Evolutionary conservation across 148 eudicot genomes (phyloP), one percentile per base, ranked within the genome.

Genomic region (Camellia sinensis): DNA sequence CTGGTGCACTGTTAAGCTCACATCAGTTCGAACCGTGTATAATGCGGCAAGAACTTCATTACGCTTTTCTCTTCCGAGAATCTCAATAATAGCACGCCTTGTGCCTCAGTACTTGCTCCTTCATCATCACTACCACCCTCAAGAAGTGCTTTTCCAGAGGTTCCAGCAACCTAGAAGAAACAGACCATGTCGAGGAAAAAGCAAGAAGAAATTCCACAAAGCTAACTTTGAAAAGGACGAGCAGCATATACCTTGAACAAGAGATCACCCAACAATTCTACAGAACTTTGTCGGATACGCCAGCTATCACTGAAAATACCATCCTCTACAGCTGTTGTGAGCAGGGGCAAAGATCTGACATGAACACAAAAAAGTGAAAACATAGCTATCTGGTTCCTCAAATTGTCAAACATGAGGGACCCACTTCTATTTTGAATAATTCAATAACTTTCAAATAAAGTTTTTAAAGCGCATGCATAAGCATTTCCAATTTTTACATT

Each of bases 41-140:
- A 96, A 80, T 69, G 99, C 99, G 78, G 99, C 98, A 79, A 96
- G 98, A 73, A 96, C 87, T 84, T 96, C 99, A 84, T 96, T 96
- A 59, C 99, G 99, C 82, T 96, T 96, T 50, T 93, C 92, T 82
- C 88, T 91, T 74, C 99, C 99, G 75, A 96, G 97, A 48, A 96
- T 94, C 84, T 92, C 99, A 80, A 93, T 90, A 66, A 96, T 96
- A 82, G 99, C 99, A 75, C 99, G 97, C 1, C 99, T 13, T 96
- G 99, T 64, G 99, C 99, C 85, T 96, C 99, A 63, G 99, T 96
- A 85, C 99, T 96, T 81, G 99, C 91, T 66, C 99, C 99, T 85
- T 96, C 99, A 89, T 96, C 99, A 81, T 96, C 99, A 87, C 99
- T 96, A 81, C 99, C 99, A 84, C 99, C 99, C 88, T 96, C 99